phyloP scores from a whole-genome alignment of 352 stramenopile genomes.

The Globisporangium parvum region DNA sequence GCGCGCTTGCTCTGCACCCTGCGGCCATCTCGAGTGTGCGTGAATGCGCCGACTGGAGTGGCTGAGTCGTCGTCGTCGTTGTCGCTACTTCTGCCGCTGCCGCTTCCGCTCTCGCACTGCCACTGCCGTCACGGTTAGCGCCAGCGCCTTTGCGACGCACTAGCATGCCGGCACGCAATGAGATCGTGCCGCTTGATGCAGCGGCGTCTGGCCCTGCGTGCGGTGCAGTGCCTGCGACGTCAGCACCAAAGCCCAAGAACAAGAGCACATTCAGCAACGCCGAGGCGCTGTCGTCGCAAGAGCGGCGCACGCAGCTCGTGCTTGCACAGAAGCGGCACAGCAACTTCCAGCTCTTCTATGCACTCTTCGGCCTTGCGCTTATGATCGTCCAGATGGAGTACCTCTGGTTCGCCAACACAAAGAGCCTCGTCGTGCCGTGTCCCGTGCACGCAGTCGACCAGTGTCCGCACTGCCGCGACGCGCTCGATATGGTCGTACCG shows the following conservation, averaged over 20 bases:
- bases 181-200: slow-evolving; percentile 46
- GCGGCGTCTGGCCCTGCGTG: slow-evolving; percentile 1
- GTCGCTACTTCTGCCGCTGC: background rate
- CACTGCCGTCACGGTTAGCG: background rate
- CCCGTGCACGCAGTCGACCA: slow-evolving; percentile 18
- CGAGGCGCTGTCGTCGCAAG: slow-evolving; percentile 36
- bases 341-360: slow-evolving; percentile 68
- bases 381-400: slow-evolving; percentile 79
- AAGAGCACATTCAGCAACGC: slow-evolving; percentile 23
- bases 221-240: slow-evolving; percentile 10
- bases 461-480: slow-evolving; percentile 36
- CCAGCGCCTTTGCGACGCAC: background rate
- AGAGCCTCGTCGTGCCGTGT: slow-evolving; percentile 26
- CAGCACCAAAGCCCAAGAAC: slow-evolving; percentile 5
- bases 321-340: slow-evolving; percentile 36
- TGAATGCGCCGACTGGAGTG: slow-evolving; percentile 1
- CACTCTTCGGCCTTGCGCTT: slow-evolving; percentile 51
- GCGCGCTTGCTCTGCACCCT: too few species aligned
- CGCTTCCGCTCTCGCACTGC: background rate
- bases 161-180: slow-evolving; percentile 51
- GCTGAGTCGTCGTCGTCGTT: background rate
- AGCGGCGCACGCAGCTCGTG: slow-evolving; percentile 48
- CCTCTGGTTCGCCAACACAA: slow-evolving; percentile 60
- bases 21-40: background rate
- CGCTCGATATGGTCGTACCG: slow-evolving; percentile 24